phyloP scores from a whole-genome alignment of 116 monocot genomes.

The Iris pallida region DNA sequence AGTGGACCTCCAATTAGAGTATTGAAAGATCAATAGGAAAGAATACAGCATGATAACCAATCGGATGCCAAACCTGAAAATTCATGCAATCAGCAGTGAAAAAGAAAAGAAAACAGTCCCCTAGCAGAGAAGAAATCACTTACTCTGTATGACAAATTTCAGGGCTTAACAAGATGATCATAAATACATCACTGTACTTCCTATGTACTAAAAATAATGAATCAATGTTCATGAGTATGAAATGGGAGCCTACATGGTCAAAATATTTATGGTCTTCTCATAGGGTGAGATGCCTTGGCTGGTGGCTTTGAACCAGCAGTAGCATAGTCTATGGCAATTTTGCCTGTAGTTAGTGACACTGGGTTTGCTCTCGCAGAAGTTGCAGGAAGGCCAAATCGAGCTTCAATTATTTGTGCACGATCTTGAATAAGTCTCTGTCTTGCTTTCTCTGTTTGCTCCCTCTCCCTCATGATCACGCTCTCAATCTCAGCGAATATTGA shows the following conservation, averaged over 20 bases:
- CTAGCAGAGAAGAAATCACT: not conserved
- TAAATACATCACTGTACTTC: slow-evolving; percentile 7
- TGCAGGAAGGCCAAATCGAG: slow-evolving; percentile 52
- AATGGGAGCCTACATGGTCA: not conserved
- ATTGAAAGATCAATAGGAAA: not conserved
- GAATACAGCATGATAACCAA: not conserved
- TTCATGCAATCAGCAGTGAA: not conserved
- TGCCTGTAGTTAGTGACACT: slow-evolving; percentile 23
- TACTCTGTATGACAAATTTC: not conserved
- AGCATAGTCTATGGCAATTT: slow-evolving; percentile 42
- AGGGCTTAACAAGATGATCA: not conserved
- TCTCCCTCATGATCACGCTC: slow-evolving; percentile 14
- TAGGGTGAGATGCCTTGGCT: slow-evolving; percentile 25
- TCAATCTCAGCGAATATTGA: slow-evolving; percentile 54
- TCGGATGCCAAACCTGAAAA: not conserved
- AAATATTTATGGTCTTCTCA: slow-evolving; percentile 35
- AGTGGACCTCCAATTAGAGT: not conserved
- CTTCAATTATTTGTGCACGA: slow-evolving; percentile 79
- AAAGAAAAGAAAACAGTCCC: not conserved
- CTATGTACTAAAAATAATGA: slow-evolving; percentile 2
- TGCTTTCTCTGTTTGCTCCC: slow-evolving; percentile 8
- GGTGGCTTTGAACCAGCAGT: slow-evolving; percentile 22
- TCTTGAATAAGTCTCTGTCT: slow-evolving; percentile 66
- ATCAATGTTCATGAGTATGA: not conserved
- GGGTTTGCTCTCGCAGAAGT: slow-evolving; percentile 46